These are phyloP conservation scores for Crithidia acanthocephali DNA, from an alignment of 208 protist genomes.

Conservation along the genomic window DNA sequence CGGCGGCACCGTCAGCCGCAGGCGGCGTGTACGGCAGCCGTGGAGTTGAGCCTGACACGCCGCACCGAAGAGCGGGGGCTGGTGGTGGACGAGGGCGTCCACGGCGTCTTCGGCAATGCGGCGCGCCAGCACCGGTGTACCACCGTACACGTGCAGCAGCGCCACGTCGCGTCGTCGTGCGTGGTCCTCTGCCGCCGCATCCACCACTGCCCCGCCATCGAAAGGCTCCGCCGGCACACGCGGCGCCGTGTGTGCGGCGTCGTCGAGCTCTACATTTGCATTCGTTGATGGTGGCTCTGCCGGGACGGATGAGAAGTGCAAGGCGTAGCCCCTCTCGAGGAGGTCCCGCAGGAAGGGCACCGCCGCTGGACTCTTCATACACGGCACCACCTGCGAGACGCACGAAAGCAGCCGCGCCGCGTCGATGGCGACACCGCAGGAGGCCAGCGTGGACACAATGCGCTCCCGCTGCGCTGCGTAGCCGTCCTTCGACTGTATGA, in stretches of 20 bases:
- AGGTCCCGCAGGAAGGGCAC: constrained; percentile 55
- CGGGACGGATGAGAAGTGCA: constrained; percentile 39
- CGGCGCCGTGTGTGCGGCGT: too few species aligned
- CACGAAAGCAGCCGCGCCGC: constrained; percentile 60
- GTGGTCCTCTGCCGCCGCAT: neutral
- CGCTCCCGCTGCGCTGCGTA: constrained; percentile 43
- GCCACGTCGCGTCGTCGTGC: constrained; percentile 13
- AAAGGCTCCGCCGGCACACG: neutral
- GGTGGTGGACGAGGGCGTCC: constrained; percentile 39
- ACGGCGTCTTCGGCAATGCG: constrained; percentile 66
- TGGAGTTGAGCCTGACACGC: neutral
- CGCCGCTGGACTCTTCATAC: constrained; percentile 33
- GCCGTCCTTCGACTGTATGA: constrained; percentile 27
- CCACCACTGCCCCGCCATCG: too few species aligned
- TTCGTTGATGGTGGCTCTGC: too few species aligned
- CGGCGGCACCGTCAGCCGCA: constrained; percentile 29
- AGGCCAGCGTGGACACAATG: constrained; percentile 41
- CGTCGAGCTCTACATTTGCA: too few species aligned
- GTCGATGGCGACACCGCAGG: constrained; percentile 55
- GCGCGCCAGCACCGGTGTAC: constrained; percentile 55
- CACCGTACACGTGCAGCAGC: constrained; percentile 79
- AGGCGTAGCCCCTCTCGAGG: constrained; percentile 53
- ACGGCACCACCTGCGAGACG: constrained; percentile 54
- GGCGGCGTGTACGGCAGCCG: constrained; percentile 40
- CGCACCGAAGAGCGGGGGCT: constrained; percentile 24